These are phyloP conservation scores for Ganoderma meredithae DNA, from an alignment of 1,284 basidiomycete genomes.

Conservation along the genomic window DNA sequence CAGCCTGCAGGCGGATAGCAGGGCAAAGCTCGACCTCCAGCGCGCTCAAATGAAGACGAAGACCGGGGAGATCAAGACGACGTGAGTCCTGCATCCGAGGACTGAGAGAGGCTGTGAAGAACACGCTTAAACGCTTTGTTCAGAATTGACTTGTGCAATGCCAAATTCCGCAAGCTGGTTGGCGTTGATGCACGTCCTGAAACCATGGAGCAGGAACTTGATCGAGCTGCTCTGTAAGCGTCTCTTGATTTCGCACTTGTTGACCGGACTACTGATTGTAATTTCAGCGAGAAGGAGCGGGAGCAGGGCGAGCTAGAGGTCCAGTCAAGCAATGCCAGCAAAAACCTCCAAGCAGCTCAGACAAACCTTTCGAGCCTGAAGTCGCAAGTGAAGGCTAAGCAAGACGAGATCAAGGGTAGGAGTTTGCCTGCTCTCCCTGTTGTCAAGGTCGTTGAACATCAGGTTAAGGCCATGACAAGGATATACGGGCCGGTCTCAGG, in stretches of 20 bases:
- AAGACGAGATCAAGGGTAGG: conserved; percentile 68
- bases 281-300: conserved; percentile 69
- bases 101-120: not conserved
- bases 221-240: conserved; percentile 63
- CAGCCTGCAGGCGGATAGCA: conserved; percentile 82
- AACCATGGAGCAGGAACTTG: conserved; percentile 78
- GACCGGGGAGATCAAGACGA: conserved; percentile 67
- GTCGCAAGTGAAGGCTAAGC: conserved; percentile 68
- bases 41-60: conserved; percentile 73
- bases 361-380: conserved; percentile 65
- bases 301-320: conserved; percentile 65
- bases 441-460: not conserved
- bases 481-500: conserved; percentile 55
- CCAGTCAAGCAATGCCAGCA: conserved; percentile 57
- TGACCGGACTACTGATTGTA: not conserved
- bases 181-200: conserved; percentile 65
- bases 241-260: not conserved
- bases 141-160: conserved; percentile 69
- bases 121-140: conserved; percentile 11
- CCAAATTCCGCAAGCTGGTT: conserved; percentile 70
- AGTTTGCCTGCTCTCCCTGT: conserved; percentile 24
- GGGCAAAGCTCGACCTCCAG: conserved; percentile 86
- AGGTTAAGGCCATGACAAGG: conserved; percentile 59
- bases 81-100: conserved; percentile 53
- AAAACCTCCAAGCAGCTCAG: conserved; percentile 67